Base-by-base conservation (phyloP, 306 rosid genomes). In the Cicer pinnatifidum region DNA sequence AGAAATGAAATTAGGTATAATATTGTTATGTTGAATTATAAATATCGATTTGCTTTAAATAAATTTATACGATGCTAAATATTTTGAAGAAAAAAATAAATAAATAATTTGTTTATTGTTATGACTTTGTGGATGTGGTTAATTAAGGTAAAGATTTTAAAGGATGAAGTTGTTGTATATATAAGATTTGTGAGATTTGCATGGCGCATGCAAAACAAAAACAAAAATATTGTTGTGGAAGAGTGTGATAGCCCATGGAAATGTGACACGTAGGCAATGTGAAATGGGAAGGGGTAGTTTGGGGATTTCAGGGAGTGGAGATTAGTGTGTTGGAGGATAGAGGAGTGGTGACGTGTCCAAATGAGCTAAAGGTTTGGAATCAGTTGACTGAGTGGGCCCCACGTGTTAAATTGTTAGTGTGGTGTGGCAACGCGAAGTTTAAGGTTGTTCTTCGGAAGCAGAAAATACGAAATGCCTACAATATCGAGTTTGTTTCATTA, bases 31-130 rank as follows among this genome's bases (percentile, higher is more conserved):
- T 56, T 50, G 51, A 65, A 37, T 57, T 50, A 48, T 39, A 79
- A 53, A 38, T 54, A 50, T 20, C 41, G 40, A 46, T 80, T 80
- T 69, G 43, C 84, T 75, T 17, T 61, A 75, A 69, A 51, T 52
- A 39, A 54, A 19, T 54, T 8, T 40, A 8, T 13, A 28, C 11
- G 11, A 52, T 8, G 16, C 53, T 11, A 20, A 37, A 20, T 1
- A 20, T 6, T 41, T 23, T 1, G 47, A 1, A 13, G 28, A 7
- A 5, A 3, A 16, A 33, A 17, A 44, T 17, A 9, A 47, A 43
- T 23, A 33, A 20, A n/a, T 33, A 40, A 23, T 6, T 6, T 1
- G 73, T 69, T 67, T 51, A 69, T 68, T 75, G 60, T 59, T 67
- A 43, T 19, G 54, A 11, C 41, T 72, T 51, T 51, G 72, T 66